Conservation (phyloP, 805 yeast species). For the Lipomyces kockii region DNA sequence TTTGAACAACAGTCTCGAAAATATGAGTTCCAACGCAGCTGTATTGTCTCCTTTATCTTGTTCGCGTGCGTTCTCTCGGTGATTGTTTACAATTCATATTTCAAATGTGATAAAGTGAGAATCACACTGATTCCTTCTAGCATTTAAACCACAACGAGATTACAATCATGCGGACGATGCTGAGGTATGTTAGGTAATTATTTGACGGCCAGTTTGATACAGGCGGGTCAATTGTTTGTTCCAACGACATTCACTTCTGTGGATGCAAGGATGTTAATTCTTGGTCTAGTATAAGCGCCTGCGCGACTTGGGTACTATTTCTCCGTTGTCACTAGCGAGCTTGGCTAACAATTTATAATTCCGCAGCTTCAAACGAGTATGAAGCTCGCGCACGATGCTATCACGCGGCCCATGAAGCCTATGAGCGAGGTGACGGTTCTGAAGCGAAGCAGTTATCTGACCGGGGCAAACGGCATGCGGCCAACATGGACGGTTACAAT, state of each 20-base stretch:
- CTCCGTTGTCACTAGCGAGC: not conserved
- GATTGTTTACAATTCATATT: not conserved
- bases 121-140: conserved; percentile 10
- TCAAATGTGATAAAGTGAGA: not conserved
- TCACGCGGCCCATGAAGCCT: conserved; percentile 76
- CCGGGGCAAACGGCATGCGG: conserved; percentile 63
- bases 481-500: conserved; percentile 70
- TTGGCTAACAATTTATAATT: not conserved
- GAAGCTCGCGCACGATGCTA: conserved; percentile 60
- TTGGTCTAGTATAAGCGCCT: conserved; percentile 57
- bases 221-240: not conserved
- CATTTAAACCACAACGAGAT: conserved; percentile 41
- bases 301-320: conserved; percentile 50
- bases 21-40: conserved; percentile 20
- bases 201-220: not conserved
- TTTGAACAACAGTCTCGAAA: not conserved
- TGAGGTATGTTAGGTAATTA: conserved; percentile 19
- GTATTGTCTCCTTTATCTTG: conserved; percentile 10
- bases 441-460: conserved; percentile 75
- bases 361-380: conserved; percentile 68
- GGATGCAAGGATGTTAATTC: not conserved
- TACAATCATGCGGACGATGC: conserved; percentile 49
- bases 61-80: conserved; percentile 22
- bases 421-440: conserved; percentile 69
- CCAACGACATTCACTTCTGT: not conserved